Percentiles rank a stretch among this genome's conserved stretches.
These are phyloP conservation scores for Tetradesmus obliquus DNA, from an alignment of 139 green algal species.

Conservation along the genomic window DNA sequence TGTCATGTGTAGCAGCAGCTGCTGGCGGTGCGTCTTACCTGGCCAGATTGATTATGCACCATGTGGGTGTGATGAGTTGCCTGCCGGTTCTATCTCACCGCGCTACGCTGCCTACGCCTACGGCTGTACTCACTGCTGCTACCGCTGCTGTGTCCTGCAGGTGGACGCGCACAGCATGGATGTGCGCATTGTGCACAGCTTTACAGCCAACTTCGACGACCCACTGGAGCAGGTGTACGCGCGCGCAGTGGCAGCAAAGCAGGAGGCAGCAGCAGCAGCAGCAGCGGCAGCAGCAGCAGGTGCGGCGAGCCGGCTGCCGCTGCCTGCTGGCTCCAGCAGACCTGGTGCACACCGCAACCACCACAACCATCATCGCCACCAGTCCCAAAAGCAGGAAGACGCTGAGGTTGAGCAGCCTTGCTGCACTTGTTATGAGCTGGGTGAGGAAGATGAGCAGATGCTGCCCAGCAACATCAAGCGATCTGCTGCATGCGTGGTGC, in stretches of 20 bases:
- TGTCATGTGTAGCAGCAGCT: too few species aligned
- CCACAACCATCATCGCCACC: neutral
- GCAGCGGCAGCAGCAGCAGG: neutral
- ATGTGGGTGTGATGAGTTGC: too few species aligned
- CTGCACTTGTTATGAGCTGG: constrained; percentile 17
- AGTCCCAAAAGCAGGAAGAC: neutral
- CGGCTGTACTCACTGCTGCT: too few species aligned
- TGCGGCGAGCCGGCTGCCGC: neutral
- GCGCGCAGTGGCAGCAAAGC: neutral
- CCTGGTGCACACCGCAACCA: neutral
- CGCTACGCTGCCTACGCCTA: too few species aligned
- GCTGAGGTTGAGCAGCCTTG: neutral
- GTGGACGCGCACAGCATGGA: constrained; percentile 48
- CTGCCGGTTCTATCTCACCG: too few species aligned
- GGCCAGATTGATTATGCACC: too few species aligned
- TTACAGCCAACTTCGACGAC: constrained; percentile 56
- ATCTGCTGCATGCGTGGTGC: neutral
- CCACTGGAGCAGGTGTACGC: constrained; percentile 15
- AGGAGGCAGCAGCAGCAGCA: constrained; percentile 1
- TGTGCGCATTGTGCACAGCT: constrained; percentile 53
- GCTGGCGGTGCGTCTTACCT: too few species aligned
- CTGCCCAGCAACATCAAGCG: constrained; percentile 31
- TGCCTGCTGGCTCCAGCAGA: neutral
- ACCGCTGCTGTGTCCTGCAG: neutral
- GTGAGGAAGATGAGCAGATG: constrained; percentile 9